phyloP scores from a whole-genome alignment of 78 protist genomes.

The Dictyostelium brefeldianum region DNA sequence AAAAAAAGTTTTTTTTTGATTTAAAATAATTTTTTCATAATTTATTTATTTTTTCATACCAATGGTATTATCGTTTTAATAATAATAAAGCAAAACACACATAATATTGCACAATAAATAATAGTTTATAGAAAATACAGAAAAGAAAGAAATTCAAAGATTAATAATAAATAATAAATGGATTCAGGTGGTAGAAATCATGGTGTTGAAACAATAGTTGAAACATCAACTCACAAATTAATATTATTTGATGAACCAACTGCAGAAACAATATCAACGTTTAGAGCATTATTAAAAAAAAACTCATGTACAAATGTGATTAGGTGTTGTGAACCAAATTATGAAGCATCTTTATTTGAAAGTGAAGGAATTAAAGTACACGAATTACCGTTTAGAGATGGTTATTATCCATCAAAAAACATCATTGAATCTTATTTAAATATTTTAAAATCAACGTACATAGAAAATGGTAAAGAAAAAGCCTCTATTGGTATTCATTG shows the following conservation, averaged over 20 bases:
- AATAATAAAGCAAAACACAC: not conserved
- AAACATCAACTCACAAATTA: conserved; percentile 21
- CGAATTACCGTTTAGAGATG: conserved; percentile 9
- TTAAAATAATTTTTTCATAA: too few relatives aligned
- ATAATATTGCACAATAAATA: not conserved
- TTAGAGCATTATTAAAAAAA: conserved; percentile 8
- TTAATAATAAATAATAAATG: not conserved
- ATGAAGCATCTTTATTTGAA: conserved; percentile 24
- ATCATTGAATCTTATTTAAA: conserved; percentile 19
- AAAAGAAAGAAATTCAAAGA: not conserved
- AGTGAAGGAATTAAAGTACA: conserved; percentile 11
- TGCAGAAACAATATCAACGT: not conserved
- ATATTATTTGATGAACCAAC: conserved; percentile 39
- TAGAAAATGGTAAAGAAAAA: conserved; percentile 6
- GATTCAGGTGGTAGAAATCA: conserved; percentile 17
- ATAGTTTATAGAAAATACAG: not conserved
- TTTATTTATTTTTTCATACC: too few relatives aligned
- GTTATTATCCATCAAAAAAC: not conserved
- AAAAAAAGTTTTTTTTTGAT: not conserved
- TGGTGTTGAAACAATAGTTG: conserved; percentile 1
- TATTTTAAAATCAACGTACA: not conserved
- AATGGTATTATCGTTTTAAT: too few relatives aligned
- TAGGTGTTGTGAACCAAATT: conserved; percentile 38
- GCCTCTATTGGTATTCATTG: conserved; percentile 84
- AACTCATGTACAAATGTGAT: conserved; percentile 12